Evolutionary conservation across 2,329 filamentous ascomycete species (phyloP).

Genomic region (Mycocentrospora acerina): DNA sequence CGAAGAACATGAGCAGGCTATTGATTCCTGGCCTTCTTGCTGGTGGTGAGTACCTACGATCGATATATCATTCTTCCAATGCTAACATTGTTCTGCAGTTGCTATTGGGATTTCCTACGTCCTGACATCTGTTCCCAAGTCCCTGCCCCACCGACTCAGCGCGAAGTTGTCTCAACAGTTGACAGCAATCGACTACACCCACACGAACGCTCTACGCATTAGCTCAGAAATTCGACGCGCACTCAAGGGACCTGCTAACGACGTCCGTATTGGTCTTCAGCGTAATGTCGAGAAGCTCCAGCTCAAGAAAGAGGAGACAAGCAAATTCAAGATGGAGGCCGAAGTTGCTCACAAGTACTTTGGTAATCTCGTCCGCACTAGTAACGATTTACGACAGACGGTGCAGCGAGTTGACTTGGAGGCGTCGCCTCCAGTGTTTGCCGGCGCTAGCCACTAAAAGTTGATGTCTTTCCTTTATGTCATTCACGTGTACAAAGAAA

Average conservation of each 20-base stretch:
- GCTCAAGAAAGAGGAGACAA: conserved; percentile 77
- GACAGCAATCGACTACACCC: conserved; percentile 83
- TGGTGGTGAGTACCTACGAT: conserved; percentile 63
- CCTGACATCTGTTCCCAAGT: conserved; percentile 82
- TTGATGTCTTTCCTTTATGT: conserved; percentile 1
- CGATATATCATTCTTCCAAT: not conserved
- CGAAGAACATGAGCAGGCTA: conserved; percentile 76
- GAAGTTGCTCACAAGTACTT: conserved; percentile 91
- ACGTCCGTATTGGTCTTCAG: conserved; percentile 79
- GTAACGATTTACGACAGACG: conserved; percentile 49
- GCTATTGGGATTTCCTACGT: conserved; percentile 77
- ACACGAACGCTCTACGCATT: conserved; percentile 83
- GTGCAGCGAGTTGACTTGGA: conserved; percentile 57
- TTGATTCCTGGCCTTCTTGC: conserved; percentile 78
- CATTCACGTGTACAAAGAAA: conserved; percentile 11
- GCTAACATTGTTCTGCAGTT: conserved; percentile 50
- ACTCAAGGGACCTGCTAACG: conserved; percentile 82
- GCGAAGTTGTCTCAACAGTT: conserved; percentile 83
- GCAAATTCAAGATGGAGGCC: conserved; percentile 78
- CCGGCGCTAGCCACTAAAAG: conserved; percentile 21
- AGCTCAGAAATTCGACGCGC: conserved; percentile 84
- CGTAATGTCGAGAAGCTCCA: conserved; percentile 80
- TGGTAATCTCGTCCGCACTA: conserved; percentile 72
- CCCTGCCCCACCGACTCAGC: conserved; percentile 81
- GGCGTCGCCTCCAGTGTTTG: conserved; percentile 50